Conservation (phyloP, 2,329 filamentous ascomycete species). For the Botrytis fabae region DNA sequence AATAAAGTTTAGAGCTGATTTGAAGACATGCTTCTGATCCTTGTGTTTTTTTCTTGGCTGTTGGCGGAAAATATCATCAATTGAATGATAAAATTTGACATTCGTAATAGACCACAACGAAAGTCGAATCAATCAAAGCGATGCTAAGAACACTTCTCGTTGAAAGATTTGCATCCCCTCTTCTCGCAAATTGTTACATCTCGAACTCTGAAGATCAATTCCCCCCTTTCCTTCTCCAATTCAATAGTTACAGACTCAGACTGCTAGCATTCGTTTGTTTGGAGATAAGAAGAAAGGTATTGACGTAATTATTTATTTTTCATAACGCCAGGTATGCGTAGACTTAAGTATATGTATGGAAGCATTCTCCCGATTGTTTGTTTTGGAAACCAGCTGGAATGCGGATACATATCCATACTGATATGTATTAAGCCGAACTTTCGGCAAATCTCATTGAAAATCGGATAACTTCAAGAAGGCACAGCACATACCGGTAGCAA, state of each 20-base stretch:
- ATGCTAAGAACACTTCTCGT: not conserved
- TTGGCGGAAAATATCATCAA: not conserved
- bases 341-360: not conserved
- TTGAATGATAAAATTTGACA: slow-evolving; percentile 9
- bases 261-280: not conserved
- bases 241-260: not conserved
- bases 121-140: not conserved
- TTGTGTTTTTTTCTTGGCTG: slow-evolving; percentile 13
- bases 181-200: not conserved
- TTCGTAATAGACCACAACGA: not conserved
- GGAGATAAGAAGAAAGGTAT: not conserved
- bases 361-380: slow-evolving; percentile 1
- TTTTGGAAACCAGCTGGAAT: not conserved
- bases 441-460: not conserved
- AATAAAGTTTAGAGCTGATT: slow-evolving; percentile 14
- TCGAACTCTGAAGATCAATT: not conserved
- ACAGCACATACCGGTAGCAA: not conserved
- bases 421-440: not conserved
- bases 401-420: not conserved
- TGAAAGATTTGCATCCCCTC: slow-evolving; percentile 5
- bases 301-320: not conserved
- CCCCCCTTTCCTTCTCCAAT: not conserved
- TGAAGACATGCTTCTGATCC: not conserved
- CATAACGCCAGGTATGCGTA: not conserved
- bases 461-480: not conserved